Conservation (phyloP, 495 filamentous ascomycete species). For the Hypoxylon crocopeplum region DNA sequence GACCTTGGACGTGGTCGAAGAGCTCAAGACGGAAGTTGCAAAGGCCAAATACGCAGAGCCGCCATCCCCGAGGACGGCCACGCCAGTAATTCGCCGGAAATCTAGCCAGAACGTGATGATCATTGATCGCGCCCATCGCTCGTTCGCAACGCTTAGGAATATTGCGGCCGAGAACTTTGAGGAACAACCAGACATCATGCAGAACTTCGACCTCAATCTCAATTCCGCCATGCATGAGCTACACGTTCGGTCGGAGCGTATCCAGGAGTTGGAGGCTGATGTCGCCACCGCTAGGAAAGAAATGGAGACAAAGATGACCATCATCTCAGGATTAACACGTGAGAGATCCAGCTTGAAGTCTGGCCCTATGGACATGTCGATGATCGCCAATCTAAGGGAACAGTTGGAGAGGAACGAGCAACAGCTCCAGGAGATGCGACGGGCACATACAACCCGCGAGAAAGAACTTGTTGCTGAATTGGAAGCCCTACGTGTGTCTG, state of each 20-base stretch:
- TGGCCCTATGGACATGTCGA: slow-evolving; percentile 89
- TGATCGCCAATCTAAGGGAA: slow-evolving; percentile 85
- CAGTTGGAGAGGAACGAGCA: slow-evolving; percentile 86
- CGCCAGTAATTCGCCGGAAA: slow-evolving; percentile 85
- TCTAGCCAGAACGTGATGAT: slow-evolving; percentile 91
- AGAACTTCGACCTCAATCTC: slow-evolving; percentile 91
- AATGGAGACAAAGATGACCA: slow-evolving; percentile 93
- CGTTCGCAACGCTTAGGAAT: slow-evolving; percentile 86
- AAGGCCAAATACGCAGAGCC: slow-evolving; percentile 68
- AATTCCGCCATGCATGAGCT: slow-evolving; percentile 94
- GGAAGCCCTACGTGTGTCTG: slow-evolving; percentile 65
- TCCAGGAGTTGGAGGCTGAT: slow-evolving; percentile 87
- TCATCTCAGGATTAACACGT: slow-evolving; percentile 91
- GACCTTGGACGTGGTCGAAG: slow-evolving; percentile 83
- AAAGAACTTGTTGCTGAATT: slow-evolving; percentile 74
- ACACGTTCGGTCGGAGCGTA: slow-evolving; percentile 82
- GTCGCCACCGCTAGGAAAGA: slow-evolving; percentile 85
- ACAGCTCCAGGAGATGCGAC: slow-evolving; percentile 76
- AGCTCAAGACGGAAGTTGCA: slow-evolving; percentile 83
- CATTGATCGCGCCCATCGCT: slow-evolving; percentile 89
- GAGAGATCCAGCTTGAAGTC: slow-evolving; percentile 89
- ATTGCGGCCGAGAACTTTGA: slow-evolving; percentile 88
- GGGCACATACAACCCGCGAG: slow-evolving; percentile 74
- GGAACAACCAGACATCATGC: slow-evolving; percentile 78
- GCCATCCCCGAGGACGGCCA: slow-evolving; percentile 67